Conservation (phyloP, 768 basidiomycete species). For the Lyophyllum atratum region DNA sequence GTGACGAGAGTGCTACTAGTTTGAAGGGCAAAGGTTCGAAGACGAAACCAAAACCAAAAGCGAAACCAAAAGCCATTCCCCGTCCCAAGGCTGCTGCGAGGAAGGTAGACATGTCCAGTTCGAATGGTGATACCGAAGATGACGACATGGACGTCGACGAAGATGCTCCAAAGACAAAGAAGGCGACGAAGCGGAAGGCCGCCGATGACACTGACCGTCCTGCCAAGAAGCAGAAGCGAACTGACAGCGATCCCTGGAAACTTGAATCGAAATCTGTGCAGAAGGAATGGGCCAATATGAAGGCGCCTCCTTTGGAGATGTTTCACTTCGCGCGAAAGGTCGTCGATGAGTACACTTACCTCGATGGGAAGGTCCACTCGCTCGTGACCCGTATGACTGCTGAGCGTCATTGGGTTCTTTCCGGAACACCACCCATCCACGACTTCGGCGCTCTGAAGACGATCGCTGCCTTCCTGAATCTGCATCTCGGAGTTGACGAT, state of each 20-base stretch:
- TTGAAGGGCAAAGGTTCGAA: constrained; percentile 17
- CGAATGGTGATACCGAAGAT: constrained; percentile 26
- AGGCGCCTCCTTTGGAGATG: constrained; percentile 84
- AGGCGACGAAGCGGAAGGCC: constrained; percentile 39
- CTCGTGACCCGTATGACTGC: constrained; percentile 77
- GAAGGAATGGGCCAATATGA: constrained; percentile 78
- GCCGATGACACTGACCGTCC: constrained; percentile 39
- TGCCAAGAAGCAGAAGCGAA: constrained; percentile 61
- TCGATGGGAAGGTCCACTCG: constrained; percentile 77
- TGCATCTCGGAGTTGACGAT: constrained; percentile 93
- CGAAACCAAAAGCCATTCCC: constrained; percentile 18
- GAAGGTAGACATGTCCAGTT: constrained; percentile 22
- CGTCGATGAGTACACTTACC: constrained; percentile 94
- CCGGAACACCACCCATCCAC: constrained; percentile 91
- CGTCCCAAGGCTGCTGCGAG: constrained; percentile 13
- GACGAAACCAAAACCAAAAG: constrained; percentile 31
- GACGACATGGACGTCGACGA: constrained; percentile 64
- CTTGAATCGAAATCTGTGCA: constrained; percentile 61
- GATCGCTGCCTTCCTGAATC: constrained; percentile 82
- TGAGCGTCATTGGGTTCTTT: constrained; percentile 91
- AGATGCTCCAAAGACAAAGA: constrained; percentile 32
- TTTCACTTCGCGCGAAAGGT: constrained; percentile 90
- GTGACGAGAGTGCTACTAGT: constrained; percentile 32
- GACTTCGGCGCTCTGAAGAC: constrained; percentile 91
- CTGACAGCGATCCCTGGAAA: constrained; percentile 78